phyloP scores from a whole-genome alignment of 1,284 basidiomycete genomes.

The Microbotryum intermedium region DNA sequence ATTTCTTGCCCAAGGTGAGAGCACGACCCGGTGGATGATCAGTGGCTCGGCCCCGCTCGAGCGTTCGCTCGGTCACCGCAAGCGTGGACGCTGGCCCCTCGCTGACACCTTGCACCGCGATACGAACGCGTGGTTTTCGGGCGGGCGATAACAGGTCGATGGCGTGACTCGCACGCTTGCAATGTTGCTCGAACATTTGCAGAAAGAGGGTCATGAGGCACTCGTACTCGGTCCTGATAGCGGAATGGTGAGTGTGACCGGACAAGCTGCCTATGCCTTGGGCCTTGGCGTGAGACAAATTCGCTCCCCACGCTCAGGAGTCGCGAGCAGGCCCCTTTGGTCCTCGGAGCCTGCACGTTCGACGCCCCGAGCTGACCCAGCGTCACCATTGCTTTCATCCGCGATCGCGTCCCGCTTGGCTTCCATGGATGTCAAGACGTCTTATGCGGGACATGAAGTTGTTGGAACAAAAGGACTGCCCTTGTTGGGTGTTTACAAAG shows the following conservation, averaged over 20 bases:
- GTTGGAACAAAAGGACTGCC: constrained; percentile 51
- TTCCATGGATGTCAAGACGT: constrained; percentile 33
- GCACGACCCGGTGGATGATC: not conserved
- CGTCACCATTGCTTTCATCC: too few species aligned
- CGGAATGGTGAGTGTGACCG: constrained; percentile 40
- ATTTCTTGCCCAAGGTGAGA: constrained; percentile 48
- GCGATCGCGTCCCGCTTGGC: too few species aligned
- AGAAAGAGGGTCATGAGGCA: constrained; percentile 48
- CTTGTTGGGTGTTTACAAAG: constrained; percentile 44
- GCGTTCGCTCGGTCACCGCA: too few species aligned
- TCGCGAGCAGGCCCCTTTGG: too few species aligned
- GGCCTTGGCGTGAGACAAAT: too few species aligned
- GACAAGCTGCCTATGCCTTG: too few species aligned
- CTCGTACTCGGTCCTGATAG: constrained; percentile 49
- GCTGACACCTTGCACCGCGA: not conserved
- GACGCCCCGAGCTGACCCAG: not conserved
- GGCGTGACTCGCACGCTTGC: constrained; percentile 51
- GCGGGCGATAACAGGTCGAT: constrained; percentile 38
- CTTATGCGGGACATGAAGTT: constrained; percentile 49
- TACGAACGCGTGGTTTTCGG: not conserved
- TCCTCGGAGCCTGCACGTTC: too few species aligned
- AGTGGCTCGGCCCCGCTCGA: not conserved
- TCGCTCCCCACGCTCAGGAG: too few species aligned
- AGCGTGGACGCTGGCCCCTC: not conserved
- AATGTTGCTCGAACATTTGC: constrained; percentile 49